Conservation (phyloP, 1,139 yeast genomes). For the Petasospora fabianii region DNA sequence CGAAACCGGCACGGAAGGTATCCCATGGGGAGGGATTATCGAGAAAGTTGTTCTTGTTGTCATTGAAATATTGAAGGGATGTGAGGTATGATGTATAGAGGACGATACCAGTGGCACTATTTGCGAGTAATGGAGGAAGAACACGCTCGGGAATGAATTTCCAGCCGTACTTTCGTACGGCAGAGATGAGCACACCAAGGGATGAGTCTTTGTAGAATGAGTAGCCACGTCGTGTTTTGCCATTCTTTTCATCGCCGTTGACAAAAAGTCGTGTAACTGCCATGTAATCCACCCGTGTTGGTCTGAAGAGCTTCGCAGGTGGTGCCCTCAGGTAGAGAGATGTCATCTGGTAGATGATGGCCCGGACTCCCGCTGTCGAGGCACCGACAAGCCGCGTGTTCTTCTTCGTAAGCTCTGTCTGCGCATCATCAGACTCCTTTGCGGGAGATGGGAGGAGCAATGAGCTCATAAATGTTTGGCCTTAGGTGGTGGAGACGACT, state of each 20-base stretch:
- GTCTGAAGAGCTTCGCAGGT: slow-evolving; percentile 82
- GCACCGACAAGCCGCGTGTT: slow-evolving; percentile 25
- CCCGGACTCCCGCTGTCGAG: slow-evolving; percentile 42
- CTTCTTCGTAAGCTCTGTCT: slow-evolving; percentile 21
- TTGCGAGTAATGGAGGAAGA: slow-evolving; percentile 82
- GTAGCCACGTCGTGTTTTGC: slow-evolving; percentile 45
- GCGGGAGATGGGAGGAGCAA: too few species aligned
- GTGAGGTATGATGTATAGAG: slow-evolving; percentile 77
- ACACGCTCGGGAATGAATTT: slow-evolving; percentile 78
- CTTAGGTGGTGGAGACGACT: too few species aligned
- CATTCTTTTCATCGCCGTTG: slow-evolving; percentile 12
- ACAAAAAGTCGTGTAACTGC: slow-evolving; percentile 55
- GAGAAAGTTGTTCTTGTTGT: slow-evolving; percentile 23
- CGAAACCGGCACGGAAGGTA: slow-evolving; percentile 74
- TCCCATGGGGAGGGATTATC: slow-evolving; percentile 39
- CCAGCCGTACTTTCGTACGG: slow-evolving; percentile 81
- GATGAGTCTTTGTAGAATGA: slow-evolving; percentile 72
- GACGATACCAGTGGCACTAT: slow-evolving; percentile 82
- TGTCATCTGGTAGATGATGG: slow-evolving; percentile 74
- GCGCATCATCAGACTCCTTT: slow-evolving; percentile 4
- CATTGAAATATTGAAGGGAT: slow-evolving; percentile 37
- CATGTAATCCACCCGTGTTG: slow-evolving; percentile 83
- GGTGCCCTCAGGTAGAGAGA: slow-evolving; percentile 78
- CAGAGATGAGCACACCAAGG: slow-evolving; percentile 65
- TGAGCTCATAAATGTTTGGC: too few species aligned